Evolutionary conservation across 2,329 filamentous ascomycete genomes (phyloP).

Genomic region (Shiraia bambusicola): DNA sequence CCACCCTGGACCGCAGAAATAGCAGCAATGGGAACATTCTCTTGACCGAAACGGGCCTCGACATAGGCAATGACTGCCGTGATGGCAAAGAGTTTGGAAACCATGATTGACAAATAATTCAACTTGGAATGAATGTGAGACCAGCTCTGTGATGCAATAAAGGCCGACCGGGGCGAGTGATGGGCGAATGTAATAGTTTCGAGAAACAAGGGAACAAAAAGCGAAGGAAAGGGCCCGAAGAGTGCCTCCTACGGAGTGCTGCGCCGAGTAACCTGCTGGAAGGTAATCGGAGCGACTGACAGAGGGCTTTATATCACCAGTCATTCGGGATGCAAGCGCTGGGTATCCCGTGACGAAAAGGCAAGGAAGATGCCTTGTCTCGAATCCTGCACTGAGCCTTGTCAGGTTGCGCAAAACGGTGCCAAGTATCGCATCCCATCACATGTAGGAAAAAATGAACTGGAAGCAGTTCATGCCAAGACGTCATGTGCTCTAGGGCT

Average conservation of each 20-base stretch:
- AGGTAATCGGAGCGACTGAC: slow-evolving; percentile 10
- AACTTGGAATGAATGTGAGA: slow-evolving; percentile 27
- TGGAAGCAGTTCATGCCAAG: slow-evolving; percentile 27
- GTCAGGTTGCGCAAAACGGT: slow-evolving; percentile 10
- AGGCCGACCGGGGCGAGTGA: slow-evolving; percentile 36
- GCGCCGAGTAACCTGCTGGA: slow-evolving; percentile 33
- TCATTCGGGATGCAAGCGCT: slow-evolving; percentile 15
- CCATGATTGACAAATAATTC: slow-evolving; percentile 32
- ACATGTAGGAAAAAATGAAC: slow-evolving; percentile 18
- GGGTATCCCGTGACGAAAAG: slow-evolving; percentile 16
- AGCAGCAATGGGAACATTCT: slow-evolving; percentile 59
- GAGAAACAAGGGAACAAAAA: slow-evolving; percentile 25
- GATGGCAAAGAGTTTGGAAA: slow-evolving; percentile 37
- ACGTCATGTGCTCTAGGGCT: slow-evolving; percentile 31
- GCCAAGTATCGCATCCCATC: slow-evolving; percentile 11
- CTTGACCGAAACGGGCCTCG: slow-evolving; percentile 61
- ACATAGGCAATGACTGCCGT: slow-evolving; percentile 38
- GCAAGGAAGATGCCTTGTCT: slow-evolving; percentile 29
- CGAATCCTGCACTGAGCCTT: slow-evolving; percentile 22
- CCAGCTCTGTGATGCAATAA: slow-evolving; percentile 37
- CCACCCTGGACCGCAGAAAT: slow-evolving; percentile 58
- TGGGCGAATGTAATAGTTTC: slow-evolving; percentile 29
- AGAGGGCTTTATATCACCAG: slow-evolving; percentile 31
- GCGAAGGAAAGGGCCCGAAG: slow-evolving; percentile 15
- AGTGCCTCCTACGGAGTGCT: slow-evolving; percentile 25